These are phyloP conservation scores for Trametes cinnabarina DNA, from an alignment of 768 basidiomycete genomes.

Conservation along the genomic window DNA sequence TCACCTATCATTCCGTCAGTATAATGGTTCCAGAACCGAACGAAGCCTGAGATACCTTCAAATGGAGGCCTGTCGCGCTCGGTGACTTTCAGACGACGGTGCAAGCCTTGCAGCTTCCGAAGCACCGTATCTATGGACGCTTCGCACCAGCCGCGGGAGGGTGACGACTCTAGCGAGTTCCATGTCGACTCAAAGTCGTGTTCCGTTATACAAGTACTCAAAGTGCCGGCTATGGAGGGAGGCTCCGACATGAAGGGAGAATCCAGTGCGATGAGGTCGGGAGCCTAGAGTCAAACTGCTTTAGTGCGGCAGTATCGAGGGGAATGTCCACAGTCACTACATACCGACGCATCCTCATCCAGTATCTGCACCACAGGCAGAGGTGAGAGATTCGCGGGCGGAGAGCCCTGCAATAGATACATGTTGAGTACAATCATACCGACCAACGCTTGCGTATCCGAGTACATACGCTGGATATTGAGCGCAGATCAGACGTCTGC, in stretches of 20 bases:
- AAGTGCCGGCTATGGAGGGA: conserved; percentile 4
- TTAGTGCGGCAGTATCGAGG: not conserved
- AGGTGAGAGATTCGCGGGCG: conserved; percentile 4
- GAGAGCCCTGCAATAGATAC: conserved; percentile 11
- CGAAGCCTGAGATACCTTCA: conserved; percentile 46
- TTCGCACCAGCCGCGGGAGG: conserved; percentile 68
- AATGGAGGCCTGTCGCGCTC: conserved; percentile 57
- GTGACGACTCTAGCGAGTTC: conserved; percentile 46
- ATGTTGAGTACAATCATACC: not conserved
- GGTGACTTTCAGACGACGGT: conserved; percentile 47
- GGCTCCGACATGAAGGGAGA: conserved; percentile 62
- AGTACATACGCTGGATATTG: conserved; percentile 24
- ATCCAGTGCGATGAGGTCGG: conserved; percentile 73
- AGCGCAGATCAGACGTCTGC: conserved; percentile 33
- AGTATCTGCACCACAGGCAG: conserved; percentile 17
- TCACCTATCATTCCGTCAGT: too few species aligned
- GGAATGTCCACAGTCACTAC: not conserved
- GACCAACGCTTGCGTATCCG: too few species aligned
- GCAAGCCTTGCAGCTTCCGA: conserved; percentile 50
- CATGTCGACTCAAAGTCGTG: conserved; percentile 57
- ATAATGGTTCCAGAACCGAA: too few species aligned
- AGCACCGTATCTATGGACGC: conserved; percentile 52
- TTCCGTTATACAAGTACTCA: conserved; percentile 21
- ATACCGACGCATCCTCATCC: conserved; percentile 20
- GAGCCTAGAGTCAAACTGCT: conserved; percentile 25